phyloP scores from a whole-genome alignment of 148 eudicot genomes.

The Drosera capensis region DNA sequence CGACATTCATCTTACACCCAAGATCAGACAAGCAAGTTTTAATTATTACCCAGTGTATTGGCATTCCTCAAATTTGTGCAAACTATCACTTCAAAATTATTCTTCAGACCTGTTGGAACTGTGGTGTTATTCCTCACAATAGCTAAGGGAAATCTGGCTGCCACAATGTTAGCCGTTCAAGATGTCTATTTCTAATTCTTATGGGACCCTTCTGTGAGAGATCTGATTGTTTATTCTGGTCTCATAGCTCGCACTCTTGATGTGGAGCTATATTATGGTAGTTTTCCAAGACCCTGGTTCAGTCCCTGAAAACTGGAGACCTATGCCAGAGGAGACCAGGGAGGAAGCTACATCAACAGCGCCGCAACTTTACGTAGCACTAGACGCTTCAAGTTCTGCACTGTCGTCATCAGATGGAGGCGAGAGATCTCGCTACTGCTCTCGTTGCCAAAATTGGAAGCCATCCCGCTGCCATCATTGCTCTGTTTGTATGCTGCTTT shows the following conservation, averaged over 20 bases:
- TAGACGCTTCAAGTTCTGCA: conserved; percentile 19
- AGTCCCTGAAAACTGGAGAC: conserved; percentile 82
- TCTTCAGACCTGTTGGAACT: too few species aligned
- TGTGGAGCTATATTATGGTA: conserved; percentile 85
- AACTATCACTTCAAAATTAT: too few species aligned
- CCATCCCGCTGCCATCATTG: conserved; percentile 98
- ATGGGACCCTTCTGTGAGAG: conserved; percentile 11
- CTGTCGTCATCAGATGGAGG: conserved; percentile 30
- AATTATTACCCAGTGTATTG: too few species aligned
- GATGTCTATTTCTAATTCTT: too few species aligned
- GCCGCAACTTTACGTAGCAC: conserved; percentile 18
- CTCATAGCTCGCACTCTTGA: conserved; percentile 71
- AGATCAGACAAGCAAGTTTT: too few species aligned
- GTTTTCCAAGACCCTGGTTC: conserved; percentile 80
- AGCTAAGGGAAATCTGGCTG: too few species aligned
- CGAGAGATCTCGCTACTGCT: conserved; percentile 42
- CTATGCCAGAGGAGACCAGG: conserved; percentile 24
- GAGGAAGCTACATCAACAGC: conserved; percentile 41
- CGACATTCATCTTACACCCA: too few species aligned
- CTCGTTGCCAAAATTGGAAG: conserved; percentile 55
- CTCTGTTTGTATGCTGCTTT: conserved; percentile 64
- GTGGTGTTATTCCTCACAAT: too few species aligned
- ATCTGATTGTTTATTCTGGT: conserved; percentile 22
- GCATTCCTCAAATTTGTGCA: too few species aligned
- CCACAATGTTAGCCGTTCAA: too few species aligned